These are phyloP conservation scores for Acmispon strigosus DNA, from an alignment of 306 rosid genomes.

Conservation along the genomic window DNA sequence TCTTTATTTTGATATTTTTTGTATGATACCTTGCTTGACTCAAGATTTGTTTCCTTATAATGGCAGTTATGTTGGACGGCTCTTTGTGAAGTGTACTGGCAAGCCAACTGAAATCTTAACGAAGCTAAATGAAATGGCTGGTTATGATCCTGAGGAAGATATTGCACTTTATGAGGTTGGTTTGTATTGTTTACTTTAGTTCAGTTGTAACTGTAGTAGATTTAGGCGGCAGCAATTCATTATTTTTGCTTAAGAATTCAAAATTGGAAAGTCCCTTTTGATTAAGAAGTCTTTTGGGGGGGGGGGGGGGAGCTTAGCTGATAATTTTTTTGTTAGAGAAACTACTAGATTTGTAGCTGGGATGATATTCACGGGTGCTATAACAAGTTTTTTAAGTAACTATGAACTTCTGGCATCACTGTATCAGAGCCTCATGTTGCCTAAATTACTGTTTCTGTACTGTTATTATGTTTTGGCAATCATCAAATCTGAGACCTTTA, in stretches of 20 bases:
- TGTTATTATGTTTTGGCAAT: neutral
- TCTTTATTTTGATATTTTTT: neutral
- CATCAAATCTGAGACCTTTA: neutral
- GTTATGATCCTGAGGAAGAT: conserved; percentile 43
- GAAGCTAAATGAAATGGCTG: conserved; percentile 40
- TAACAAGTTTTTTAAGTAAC: neutral
- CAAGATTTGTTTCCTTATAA: neutral
- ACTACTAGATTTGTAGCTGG: neutral
- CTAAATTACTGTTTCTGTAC: neutral
- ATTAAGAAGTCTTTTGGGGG: neutral
- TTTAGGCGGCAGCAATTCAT: neutral
- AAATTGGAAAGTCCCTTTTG: neutral
- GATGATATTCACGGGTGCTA: neutral
- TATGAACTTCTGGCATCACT: neutral
- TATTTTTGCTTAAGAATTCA: neutral
- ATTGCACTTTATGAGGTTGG: conserved; percentile 44
- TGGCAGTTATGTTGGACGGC: conserved; percentile 43
- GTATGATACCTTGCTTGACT: neutral
- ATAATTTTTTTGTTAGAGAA: neutral
- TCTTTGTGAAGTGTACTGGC: conserved; percentile 40
- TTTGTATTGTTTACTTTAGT: conserved; percentile 16
- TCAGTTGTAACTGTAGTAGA: neutral
- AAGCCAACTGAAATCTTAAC: conserved; percentile 33
- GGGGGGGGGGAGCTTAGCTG: neutral
- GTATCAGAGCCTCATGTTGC: neutral